A percentile compares a stretch with the other conserved stretches of the same genome.
These are phyloP conservation scores for Ustulina deusta DNA, from an alignment of 2,329 filamentous ascomycete species.

Conservation along the genomic window DNA sequence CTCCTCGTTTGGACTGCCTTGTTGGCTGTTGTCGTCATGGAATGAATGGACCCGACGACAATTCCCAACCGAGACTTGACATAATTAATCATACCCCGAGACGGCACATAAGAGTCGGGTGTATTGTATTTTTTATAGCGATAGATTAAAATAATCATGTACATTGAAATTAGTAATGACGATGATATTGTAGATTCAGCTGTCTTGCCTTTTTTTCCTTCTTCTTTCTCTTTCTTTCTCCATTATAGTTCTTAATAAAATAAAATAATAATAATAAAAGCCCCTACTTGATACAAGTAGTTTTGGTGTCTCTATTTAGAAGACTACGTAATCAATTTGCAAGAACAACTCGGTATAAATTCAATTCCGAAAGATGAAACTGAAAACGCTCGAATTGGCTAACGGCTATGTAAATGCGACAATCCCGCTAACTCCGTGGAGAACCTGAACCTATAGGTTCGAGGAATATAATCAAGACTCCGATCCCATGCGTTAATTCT, in stretches of 20 bases:
- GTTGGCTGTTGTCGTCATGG: slow-evolving; percentile 27
- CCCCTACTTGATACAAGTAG: too few species aligned
- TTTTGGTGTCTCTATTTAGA: too few species aligned
- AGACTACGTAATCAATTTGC: too few species aligned
- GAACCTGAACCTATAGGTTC: background rate
- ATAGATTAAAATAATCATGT: too few species aligned
- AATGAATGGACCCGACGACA: background rate
- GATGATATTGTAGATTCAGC: too few species aligned
- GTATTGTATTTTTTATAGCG: background rate
- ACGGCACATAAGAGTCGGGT: background rate
- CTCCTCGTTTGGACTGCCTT: slow-evolving; percentile 30
- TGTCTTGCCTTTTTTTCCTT: too few species aligned
- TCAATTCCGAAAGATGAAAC: too few species aligned
- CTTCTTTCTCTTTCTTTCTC: too few species aligned
- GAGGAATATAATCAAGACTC: slow-evolving; percentile 29
- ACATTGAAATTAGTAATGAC: too few species aligned
- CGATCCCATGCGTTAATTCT: slow-evolving; percentile 27
- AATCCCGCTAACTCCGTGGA: slow-evolving; percentile 3
- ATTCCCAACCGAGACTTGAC: background rate
- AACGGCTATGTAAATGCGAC: slow-evolving; percentile 27
- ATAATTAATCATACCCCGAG: background rate
- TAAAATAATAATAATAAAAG: too few species aligned
- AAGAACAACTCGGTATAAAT: too few species aligned
- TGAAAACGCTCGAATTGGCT: slow-evolving; percentile 8
- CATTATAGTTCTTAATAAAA: too few species aligned